These are phyloP conservation scores for Phanerodontia chrysosporium DNA, from an alignment of 768 basidiomycete genomes.

Conservation along the genomic window DNA sequence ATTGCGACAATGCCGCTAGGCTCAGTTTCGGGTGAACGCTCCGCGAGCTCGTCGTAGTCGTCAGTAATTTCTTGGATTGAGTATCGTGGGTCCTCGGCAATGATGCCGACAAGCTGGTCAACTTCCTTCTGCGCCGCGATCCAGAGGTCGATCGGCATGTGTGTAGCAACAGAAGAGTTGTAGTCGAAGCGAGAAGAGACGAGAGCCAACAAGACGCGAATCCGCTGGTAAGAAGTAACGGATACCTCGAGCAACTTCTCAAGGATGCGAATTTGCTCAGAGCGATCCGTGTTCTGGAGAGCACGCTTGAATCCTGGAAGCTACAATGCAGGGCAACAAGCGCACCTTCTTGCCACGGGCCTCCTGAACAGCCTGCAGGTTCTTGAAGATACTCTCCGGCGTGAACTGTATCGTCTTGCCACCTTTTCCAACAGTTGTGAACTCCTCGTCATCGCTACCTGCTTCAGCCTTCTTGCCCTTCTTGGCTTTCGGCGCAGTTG, in stretches of 20 bases:
- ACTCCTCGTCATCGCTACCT: slow-evolving; percentile 57
- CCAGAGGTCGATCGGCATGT: slow-evolving; percentile 95
- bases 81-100: slow-evolving; percentile 69
- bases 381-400: slow-evolving; percentile 86
- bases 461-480: slow-evolving; percentile 31
- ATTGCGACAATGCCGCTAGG: slow-evolving; percentile 75
- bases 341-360: slow-evolving; percentile 92
- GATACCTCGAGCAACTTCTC: slow-evolving; percentile 85
- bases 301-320: not conserved
- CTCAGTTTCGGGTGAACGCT: slow-evolving; percentile 74
- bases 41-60: slow-evolving; percentile 88
- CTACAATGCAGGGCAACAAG: not conserved
- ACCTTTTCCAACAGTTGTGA: slow-evolving; percentile 88
- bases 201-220: slow-evolving; percentile 90
- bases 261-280: slow-evolving; percentile 89
- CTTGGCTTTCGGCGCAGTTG: slow-evolving; percentile 33
- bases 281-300: slow-evolving; percentile 92
- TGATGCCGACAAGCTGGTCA: slow-evolving; percentile 79
- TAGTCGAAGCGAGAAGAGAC: slow-evolving; percentile 97
- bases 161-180: slow-evolving; percentile 77
- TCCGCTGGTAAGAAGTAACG: slow-evolving; percentile 84
- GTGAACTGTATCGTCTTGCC: slow-evolving; percentile 82
- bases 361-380: slow-evolving; percentile 85
- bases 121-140: slow-evolving; percentile 81
- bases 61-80: slow-evolving; percentile 81